Conservation (phyloP, 768 basidiomycete genomes). For the Strobilomyces echinocephalus region DNA sequence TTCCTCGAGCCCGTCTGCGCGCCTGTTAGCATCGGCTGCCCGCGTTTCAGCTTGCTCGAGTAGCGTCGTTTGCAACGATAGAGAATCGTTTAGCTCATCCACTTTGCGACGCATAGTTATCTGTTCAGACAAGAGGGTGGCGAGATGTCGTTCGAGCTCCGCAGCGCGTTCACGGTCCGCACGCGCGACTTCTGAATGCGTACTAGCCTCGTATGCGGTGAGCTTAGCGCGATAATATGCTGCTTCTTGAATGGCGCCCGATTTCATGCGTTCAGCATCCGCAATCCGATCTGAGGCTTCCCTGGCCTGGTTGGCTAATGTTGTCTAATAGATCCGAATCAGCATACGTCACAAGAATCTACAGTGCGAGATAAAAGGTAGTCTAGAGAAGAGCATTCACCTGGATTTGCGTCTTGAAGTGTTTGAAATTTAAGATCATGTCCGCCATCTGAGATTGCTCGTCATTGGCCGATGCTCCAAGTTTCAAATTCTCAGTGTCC, state of each 20-base stretch:
- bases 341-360: constrained; percentile 6
- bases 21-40: constrained; percentile 65
- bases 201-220: constrained; percentile 73
- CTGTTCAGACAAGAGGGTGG: constrained; percentile 57
- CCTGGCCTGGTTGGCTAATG: constrained; percentile 69
- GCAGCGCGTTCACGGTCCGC: constrained; percentile 74
- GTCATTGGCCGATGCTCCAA: constrained; percentile 31
- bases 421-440: constrained; percentile 77
- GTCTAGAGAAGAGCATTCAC: constrained; percentile 39
- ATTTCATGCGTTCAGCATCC: constrained; percentile 73
- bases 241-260: constrained; percentile 85
- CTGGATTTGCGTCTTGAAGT: constrained; percentile 82
- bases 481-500: constrained; percentile 32
- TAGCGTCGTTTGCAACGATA: constrained; percentile 73
- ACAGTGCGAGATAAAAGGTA: neutral
- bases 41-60: constrained; percentile 77
- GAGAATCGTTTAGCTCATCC: constrained; percentile 63
- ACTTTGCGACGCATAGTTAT: constrained; percentile 65
- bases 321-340: constrained; percentile 42
- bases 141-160: constrained; percentile 70
- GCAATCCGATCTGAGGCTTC: constrained; percentile 71
- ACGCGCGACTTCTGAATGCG: constrained; percentile 58
- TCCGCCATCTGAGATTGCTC: constrained; percentile 58
- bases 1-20: constrained; percentile 71
- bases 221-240: constrained; percentile 95